Evolutionary conservation across 106 monocot genomes (phyloP).

Genomic region (Xerophyta viscosa): DNA sequence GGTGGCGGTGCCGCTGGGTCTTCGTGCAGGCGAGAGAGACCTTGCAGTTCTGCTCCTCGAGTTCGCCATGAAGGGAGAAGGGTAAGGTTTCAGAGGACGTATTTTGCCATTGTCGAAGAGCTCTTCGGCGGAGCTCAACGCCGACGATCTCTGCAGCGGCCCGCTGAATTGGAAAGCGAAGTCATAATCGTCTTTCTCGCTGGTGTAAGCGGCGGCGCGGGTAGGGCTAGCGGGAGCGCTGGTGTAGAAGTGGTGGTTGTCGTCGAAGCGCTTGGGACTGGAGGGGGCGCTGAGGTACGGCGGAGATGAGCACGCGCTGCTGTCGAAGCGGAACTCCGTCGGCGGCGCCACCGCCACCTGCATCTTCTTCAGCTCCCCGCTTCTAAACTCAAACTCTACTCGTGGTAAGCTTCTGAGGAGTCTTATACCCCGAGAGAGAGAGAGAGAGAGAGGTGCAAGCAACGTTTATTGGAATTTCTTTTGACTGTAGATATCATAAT

Average conservation of each 20-base stretch:
- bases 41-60: conserved; percentile 9
- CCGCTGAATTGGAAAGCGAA: conserved; percentile 46
- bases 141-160: conserved; percentile 6
- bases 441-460: too few species aligned
- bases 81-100: conserved; percentile 35
- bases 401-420: too few species aligned
- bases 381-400: background rate
- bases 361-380: background rate
- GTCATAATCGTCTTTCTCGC: too few species aligned
- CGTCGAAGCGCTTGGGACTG: conserved; percentile 25
- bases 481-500: too few species aligned
- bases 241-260: conserved; percentile 30
- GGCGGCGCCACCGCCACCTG: conserved; percentile 15
- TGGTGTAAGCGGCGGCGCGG: too few species aligned
- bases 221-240: conserved; percentile 60
- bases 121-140: conserved; percentile 41
- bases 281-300: conserved; percentile 45
- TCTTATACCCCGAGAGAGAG: too few species aligned
- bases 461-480: too few species aligned
- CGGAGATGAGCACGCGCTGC: conserved; percentile 4
- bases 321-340: conserved; percentile 27
- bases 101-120: conserved; percentile 56
- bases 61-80: background rate
- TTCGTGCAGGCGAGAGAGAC: conserved; percentile 26
- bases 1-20: background rate